Evolutionary conservation across 1,284 basidiomycete genomes (phyloP).

Genomic region (Kalmanozyma brasiliensis): DNA sequence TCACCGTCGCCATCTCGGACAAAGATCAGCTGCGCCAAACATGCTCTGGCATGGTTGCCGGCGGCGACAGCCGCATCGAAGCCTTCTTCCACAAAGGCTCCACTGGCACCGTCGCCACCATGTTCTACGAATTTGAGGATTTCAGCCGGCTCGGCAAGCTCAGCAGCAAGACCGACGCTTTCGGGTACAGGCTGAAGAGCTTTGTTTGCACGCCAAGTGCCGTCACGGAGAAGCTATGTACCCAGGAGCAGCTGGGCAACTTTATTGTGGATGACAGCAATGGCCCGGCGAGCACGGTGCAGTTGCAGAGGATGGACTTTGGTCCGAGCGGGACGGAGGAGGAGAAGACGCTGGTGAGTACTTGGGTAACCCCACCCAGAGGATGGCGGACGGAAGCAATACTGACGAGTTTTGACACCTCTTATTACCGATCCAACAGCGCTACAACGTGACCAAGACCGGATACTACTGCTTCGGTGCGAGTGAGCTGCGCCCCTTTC

Average conservation of each 20-base stretch:
- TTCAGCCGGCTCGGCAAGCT: constrained; percentile 80
- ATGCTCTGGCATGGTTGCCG: constrained; percentile 94
- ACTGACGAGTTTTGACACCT: constrained; percentile 1
- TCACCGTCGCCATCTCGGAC: constrained; percentile 65
- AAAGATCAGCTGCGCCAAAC: constrained; percentile 80
- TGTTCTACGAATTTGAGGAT: constrained; percentile 95
- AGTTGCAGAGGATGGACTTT: constrained; percentile 53
- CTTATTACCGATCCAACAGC: constrained; percentile 14
- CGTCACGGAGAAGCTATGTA: constrained; percentile 45
- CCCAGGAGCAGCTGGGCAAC: constrained; percentile 52
- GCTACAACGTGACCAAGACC: constrained; percentile 82
- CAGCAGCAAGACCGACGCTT: constrained; percentile 58
- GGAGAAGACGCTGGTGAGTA: constrained; percentile 31
- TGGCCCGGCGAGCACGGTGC: constrained; percentile 30
- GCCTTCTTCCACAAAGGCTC: constrained; percentile 76
- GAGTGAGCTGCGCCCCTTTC: constrained; percentile 62
- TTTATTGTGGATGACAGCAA: constrained; percentile 56
- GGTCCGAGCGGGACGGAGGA: constrained; percentile 22
- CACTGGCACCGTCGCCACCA: constrained; percentile 88
- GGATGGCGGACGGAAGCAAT: neutral
- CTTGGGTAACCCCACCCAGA: neutral
- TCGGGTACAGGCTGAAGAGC: constrained; percentile 70
- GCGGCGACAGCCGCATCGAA: constrained; percentile 82
- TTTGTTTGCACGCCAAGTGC: constrained; percentile 73
- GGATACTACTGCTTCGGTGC: constrained; percentile 95